Evolutionary conservation across 2,329 filamentous ascomycete species (phyloP), one percentile per base, ranked within the genome.

Genomic region (Pseudocercospora eumusae): DNA sequence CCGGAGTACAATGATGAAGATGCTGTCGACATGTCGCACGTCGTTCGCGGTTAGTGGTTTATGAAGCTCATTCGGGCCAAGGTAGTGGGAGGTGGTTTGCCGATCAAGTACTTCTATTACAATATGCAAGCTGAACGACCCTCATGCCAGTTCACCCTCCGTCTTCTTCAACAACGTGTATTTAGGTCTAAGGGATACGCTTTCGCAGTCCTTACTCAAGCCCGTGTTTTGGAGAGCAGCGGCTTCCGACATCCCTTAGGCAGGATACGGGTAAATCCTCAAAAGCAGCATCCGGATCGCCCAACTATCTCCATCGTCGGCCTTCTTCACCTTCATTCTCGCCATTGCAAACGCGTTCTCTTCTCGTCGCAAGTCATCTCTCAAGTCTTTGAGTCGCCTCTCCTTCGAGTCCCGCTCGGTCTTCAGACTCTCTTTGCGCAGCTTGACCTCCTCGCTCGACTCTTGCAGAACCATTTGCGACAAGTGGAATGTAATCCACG

Each of bases 101-200:
- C 67, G 8, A 73, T 75, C 57, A 67, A 74, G 49, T 73, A 75
- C 64, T 76, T 74, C 47, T 75, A 74, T 57, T 72, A 71, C 57
- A 75, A 75, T 54, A 76, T 75, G 75, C 45, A 67, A 33, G 56
- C 63, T 60, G 9, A 70, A 68, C 36, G 71, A 74, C 61, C 73
- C 71, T 1, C 57, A 75, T 45, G 70, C 68, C 13, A 75, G 68
- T 52, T 64, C 75, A 8, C 71, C 70, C 27, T 76, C 57, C 23
- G 59, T 67, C 4, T 59, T 71, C 23, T 59, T 70, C 18, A 40
- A 31, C 11, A 63, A 60, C n/a, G 15, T 65, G 13, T 63, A 53
- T 56, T 13, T 45, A 3, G 52, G 61, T 18, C 15, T 64, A 27
- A 64, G 50, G 40, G 27, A 31, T 10, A 20, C 42, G 10, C 23